phyloP scores from a whole-genome alignment of 164 flowering plant species.

The Vitis riparia region DNA sequence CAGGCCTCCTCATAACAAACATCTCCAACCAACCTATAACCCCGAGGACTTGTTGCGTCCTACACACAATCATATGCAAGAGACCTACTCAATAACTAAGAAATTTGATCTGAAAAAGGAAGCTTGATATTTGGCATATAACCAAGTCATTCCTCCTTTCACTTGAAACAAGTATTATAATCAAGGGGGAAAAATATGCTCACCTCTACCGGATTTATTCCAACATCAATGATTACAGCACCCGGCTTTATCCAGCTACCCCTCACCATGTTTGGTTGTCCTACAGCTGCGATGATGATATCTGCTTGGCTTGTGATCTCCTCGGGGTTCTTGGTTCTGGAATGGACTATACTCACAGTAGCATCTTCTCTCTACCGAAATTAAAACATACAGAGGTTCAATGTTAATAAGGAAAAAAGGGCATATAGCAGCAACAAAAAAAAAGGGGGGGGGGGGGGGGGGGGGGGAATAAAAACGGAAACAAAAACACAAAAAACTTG shows the following conservation, averaged over 20 bases:
- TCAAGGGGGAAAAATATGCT: slow-evolving; percentile 4
- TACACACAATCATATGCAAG: slow-evolving; percentile 16
- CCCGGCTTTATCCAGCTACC: slow-evolving; percentile 98
- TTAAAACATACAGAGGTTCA: background rate
- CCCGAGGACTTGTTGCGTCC: slow-evolving; percentile 75
- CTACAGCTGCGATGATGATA: slow-evolving; percentile 84
- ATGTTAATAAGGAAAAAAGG: background rate
- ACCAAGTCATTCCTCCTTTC: background rate
- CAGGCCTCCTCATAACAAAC: slow-evolving; percentile 86
- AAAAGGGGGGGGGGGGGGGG: too few species aligned
- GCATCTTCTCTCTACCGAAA: slow-evolving; percentile 89
- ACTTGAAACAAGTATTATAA: background rate
- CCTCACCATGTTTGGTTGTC: slow-evolving; percentile 84
- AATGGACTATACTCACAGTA: slow-evolving; percentile 79
- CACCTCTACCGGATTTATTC: slow-evolving; percentile 91
- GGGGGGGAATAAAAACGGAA: background rate
- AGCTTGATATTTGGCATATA: background rate
- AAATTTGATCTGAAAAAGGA: background rate
- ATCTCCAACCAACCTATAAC: slow-evolving; percentile 90
- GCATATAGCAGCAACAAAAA: background rate
- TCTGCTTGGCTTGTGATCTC: slow-evolving; percentile 84
- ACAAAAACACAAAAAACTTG: background rate
- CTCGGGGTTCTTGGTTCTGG: slow-evolving; percentile 81
- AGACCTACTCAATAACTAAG: background rate
- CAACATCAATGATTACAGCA: slow-evolving; percentile 92